These are phyloP conservation scores for Trichoderma reesei DNA, from an alignment of 495 filamentous ascomycete genomes.

Conservation along the genomic window DNA sequence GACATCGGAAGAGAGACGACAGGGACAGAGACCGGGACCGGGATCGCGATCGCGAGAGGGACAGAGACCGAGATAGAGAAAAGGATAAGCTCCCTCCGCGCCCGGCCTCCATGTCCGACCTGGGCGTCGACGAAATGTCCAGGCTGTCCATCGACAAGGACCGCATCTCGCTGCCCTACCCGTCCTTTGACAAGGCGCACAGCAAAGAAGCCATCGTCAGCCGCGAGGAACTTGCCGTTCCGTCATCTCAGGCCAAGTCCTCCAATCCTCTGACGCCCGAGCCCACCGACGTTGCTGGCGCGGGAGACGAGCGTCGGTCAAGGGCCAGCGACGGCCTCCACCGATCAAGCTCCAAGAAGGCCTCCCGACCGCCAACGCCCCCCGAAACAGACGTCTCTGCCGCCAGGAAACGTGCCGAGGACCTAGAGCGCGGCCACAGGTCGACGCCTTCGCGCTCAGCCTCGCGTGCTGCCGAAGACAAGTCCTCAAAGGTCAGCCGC, in stretches of 20 bases:
- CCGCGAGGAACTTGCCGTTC: conserved; percentile 41
- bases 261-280: conserved; percentile 64
- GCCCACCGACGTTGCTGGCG: conserved; percentile 52
- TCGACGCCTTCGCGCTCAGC: conserved; percentile 27
- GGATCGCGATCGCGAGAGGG: conserved; percentile 13
- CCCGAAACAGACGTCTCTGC: conserved; percentile 46
- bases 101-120: conserved; percentile 29
- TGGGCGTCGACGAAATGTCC: conserved; percentile 39
- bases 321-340: conserved; percentile 26
- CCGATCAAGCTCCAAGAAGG: conserved; percentile 20
- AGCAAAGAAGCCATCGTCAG: conserved; percentile 70
- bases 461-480: conserved; percentile 29
- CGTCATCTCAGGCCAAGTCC: conserved; percentile 16
- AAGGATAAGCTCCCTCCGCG: conserved; percentile 19
- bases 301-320: conserved; percentile 19
- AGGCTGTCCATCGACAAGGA: conserved; percentile 27
- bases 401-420: conserved; percentile 29
- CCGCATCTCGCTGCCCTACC: conserved; percentile 64
- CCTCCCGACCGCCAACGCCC: conserved; percentile 42
- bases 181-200: conserved; percentile 77
- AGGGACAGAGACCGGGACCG: conserved; percentile 19
- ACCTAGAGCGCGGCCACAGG: conserved; percentile 10
- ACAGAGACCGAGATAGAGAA: conserved; percentile 18
- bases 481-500: conserved; percentile 35
- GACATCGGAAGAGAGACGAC: conserved; percentile 9